Base-by-base conservation (phyloP, 2,329 filamentous ascomycete species). In the Beauveria caledonica region DNA sequence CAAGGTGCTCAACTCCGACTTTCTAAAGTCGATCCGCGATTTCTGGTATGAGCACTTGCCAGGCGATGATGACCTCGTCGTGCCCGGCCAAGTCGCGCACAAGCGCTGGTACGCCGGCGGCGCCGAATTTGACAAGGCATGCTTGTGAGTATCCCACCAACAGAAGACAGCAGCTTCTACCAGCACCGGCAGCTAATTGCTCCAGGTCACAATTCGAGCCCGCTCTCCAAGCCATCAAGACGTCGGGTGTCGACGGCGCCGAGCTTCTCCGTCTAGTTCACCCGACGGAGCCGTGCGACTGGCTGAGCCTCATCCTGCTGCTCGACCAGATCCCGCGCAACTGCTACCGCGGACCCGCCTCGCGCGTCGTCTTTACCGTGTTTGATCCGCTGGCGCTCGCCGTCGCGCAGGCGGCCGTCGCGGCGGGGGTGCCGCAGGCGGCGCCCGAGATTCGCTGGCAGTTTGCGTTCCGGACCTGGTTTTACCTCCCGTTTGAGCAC, bases 251-350 rank as follows among this genome's bases (percentile, higher is more conserved):
- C 13, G 68, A 66, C 4, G 69, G 66, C 1, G 56, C 66, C 9
- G 67, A 71, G 44, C 62, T 76, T 52, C 51, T 76, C 39, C 64
- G 65, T 6, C 58, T 67, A 15, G 62, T 68, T 0, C 62, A 66
- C 11, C 71, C 70, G 5, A 56, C 63, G 4, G 61, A 63, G 3
- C 67, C 74, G 0, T 57, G 68, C 6, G 72, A 75, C 63, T 76
- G 73, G 70, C 71, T 88, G 2, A 75, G 77, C 49, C 68, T 87
- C 0, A 66, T 84, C 5, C 65, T 88, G 2, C 74, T 88, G 2
- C 76, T 88, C 2, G 86, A 88, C 63, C 85, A 88, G 66, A 75
- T 87, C 46, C 76, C 85, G 0, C 79, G 86, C 2, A 87, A 88
- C 67, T 76, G 82, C 63, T 85, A 80, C 71, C 82, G 86, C 15